Percentiles rank a stretch among this genome's conserved stretches.
These are phyloP conservation scores for Fraxinus latifolia DNA, from an alignment of 305 asterid species.

Conservation along the genomic window DNA sequence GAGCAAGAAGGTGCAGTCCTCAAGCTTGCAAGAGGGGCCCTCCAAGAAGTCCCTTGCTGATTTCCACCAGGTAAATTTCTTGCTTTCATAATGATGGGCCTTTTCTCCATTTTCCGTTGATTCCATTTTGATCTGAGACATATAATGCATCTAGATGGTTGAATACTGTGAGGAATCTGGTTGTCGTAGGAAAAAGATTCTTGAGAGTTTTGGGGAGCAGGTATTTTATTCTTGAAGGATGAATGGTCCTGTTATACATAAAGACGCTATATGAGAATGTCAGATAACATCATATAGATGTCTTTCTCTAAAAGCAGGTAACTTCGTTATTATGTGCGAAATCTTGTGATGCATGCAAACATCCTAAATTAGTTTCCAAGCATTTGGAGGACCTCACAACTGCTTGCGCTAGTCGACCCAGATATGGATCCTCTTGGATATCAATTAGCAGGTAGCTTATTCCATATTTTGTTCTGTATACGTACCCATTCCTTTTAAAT, in stretches of 20 bases:
- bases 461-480: slow-evolving; percentile 2
- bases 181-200: slow-evolving; percentile 93
- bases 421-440: slow-evolving; percentile 65
- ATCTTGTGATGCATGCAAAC: slow-evolving; percentile 85
- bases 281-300: background rate
- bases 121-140: slow-evolving; percentile 13
- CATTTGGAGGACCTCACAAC: slow-evolving; percentile 67
- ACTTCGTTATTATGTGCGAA: slow-evolving; percentile 61
- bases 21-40: slow-evolving; percentile 53
- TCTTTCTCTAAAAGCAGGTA: slow-evolving; percentile 53
- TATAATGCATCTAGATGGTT: slow-evolving; percentile 57
- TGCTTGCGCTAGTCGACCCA: slow-evolving; percentile 41
- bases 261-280: slow-evolving; percentile 11
- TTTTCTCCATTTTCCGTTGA: slow-evolving; percentile 18
- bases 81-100: slow-evolving; percentile 15
- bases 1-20: slow-evolving; percentile 55
- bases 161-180: slow-evolving; percentile 77
- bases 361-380: slow-evolving; percentile 66
- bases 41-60: slow-evolving; percentile 66
- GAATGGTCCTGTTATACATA: slow-evolving; percentile 13
- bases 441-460: slow-evolving; percentile 66
- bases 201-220: slow-evolving; percentile 86
- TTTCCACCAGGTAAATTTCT: slow-evolving; percentile 59
- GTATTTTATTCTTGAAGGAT: slow-evolving; percentile 33
- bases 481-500: background rate